Base-by-base conservation (phyloP, 352 stramenopile species). In the Phytophthora kernoviae region DNA sequence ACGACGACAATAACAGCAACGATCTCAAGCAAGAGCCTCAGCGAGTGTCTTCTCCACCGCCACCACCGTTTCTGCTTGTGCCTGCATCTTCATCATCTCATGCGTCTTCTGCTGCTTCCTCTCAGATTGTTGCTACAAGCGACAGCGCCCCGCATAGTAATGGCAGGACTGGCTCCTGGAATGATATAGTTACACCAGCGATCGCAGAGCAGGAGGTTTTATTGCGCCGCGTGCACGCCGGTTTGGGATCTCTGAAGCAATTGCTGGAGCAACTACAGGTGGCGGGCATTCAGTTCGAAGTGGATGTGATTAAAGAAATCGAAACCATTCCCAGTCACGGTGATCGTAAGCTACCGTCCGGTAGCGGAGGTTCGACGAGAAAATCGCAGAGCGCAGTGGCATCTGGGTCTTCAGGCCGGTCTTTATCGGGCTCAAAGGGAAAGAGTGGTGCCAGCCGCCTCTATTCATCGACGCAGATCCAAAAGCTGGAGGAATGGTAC, bases 401-500 rank as follows among this genome's bases (percentile, higher is more conserved):
- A 15, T 34, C 62, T n/a, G 62, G 58, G 44, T 58, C 57, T 22
- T 67, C 70, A 20, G 64, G 71, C n/a, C 77, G 79, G 22, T 74
- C 65, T 17, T 68, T 49, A 20, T 73, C 68, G 14, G 68, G 66
- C 4, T 75, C 54, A 11, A 90, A 91, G 47, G 77, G 70, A 52
- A 93, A 95, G 56, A 90, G 81, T 53, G 86, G 86, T 42, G 84
- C 86, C 1, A 93, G 80, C 30, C 86, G 86, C 17, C 70, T 95
- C 43, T 95, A 95, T 70, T 93, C 84, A 24, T 91, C 82, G 37
- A 88, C 87, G 58, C 86, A 95, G 58, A 95, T 95, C 58, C 77
- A 90, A 45, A 95, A 95, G 49, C 69, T 95, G n/a, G 86, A 95
- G 43, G 86, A 93, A 58, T 95, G 86, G 86, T 95, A 95, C 48